A percentile compares a stretch with the other conserved stretches of the same genome.
phyloP scores from a whole-genome alignment of 2,329 filamentous ascomycete genomes.

The Trichophyton verrucosum region DNA sequence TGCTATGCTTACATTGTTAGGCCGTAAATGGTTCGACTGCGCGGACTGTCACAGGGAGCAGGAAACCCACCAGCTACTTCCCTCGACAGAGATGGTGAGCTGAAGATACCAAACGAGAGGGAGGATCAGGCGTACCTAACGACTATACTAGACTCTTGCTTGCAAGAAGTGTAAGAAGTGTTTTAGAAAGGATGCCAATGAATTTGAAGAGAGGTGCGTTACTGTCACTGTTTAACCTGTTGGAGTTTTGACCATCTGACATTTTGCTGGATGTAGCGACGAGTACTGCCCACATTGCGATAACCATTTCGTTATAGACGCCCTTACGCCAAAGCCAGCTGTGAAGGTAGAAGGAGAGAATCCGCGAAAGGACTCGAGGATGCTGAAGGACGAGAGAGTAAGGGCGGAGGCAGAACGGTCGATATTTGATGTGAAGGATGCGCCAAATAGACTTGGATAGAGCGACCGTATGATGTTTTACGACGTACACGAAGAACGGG shows the following conservation, averaged over 20 bases:
- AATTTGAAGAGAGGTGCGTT: conserved; percentile 69
- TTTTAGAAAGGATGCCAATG: conserved; percentile 83
- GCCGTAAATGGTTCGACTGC: conserved; percentile 97
- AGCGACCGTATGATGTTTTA: neutral
- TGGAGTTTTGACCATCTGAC: neutral
- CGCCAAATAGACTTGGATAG: conserved; percentile 63
- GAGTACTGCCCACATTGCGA: conserved; percentile 99
- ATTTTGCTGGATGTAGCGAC: conserved; percentile 43
- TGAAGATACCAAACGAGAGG: neutral
- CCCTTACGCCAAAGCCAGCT: conserved; percentile 66
- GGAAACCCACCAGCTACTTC: conserved; percentile 61
- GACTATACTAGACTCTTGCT: conserved; percentile 49
- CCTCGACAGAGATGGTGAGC: conserved; percentile 66
- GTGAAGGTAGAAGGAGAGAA: conserved; percentile 87
- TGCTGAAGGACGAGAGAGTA: conserved; percentile 71
- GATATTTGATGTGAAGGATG: conserved; percentile 64
- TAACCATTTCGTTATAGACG: conserved; percentile 94
- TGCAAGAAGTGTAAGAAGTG: conserved; percentile 99
- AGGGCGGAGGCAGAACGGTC: conserved; percentile 47
- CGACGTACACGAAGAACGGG: neutral
- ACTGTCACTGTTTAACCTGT: neutral
- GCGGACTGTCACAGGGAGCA: conserved; percentile 82
- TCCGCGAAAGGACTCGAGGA: conserved; percentile 57
- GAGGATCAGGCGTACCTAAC: neutral
- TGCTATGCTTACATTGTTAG: conserved; percentile 21